Evolutionary conservation across 129 eudicot species (phyloP).

Genomic region (Mikania micrantha): DNA sequence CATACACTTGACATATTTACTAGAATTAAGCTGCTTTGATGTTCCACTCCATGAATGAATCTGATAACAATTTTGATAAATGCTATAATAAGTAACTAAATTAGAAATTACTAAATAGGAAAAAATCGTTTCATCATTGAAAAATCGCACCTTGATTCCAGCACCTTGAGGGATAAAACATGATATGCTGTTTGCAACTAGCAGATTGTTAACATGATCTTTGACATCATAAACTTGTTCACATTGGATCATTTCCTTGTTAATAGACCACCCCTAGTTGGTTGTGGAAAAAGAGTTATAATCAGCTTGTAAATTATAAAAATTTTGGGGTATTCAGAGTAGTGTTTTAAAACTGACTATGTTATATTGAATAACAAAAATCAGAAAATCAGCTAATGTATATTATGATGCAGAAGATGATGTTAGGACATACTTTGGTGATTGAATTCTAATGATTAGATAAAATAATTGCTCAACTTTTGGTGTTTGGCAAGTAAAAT

Average conservation of each 20-base stretch:
- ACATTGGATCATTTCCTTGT: slow-evolving; percentile 44
- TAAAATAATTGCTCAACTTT: not conserved
- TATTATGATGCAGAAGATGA: not conserved
- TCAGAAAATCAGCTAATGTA: not conserved
- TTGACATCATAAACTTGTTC: slow-evolving; percentile 71
- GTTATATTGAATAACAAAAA: not conserved
- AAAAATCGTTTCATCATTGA: not conserved
- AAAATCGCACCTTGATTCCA: slow-evolving; percentile 53
- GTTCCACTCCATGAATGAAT: slow-evolving; percentile 77
- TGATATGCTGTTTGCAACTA: slow-evolving; percentile 61
- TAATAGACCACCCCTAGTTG: slow-evolving; percentile 55
- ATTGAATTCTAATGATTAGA: not conserved
- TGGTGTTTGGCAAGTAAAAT: not conserved
- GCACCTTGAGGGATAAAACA: slow-evolving; percentile 82
- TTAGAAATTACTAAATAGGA: not conserved
- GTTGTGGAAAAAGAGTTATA: not conserved
- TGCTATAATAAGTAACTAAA: slow-evolving; percentile 1
- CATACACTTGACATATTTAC: slow-evolving; percentile 61
- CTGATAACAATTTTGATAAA: slow-evolving; percentile 23
- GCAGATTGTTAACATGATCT: slow-evolving; percentile 63
- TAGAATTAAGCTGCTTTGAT: slow-evolving; percentile 50
- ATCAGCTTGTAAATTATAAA: not conserved
- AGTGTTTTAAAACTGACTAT: not conserved
- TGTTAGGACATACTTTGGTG: not conserved
- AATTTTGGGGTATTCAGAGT: not conserved